A percentile compares a stretch with the other conserved stretches of the same genome.
phyloP scores from a whole-genome alignment of 164 flowering plant genomes.

The Dillenia suffruticosa region DNA sequence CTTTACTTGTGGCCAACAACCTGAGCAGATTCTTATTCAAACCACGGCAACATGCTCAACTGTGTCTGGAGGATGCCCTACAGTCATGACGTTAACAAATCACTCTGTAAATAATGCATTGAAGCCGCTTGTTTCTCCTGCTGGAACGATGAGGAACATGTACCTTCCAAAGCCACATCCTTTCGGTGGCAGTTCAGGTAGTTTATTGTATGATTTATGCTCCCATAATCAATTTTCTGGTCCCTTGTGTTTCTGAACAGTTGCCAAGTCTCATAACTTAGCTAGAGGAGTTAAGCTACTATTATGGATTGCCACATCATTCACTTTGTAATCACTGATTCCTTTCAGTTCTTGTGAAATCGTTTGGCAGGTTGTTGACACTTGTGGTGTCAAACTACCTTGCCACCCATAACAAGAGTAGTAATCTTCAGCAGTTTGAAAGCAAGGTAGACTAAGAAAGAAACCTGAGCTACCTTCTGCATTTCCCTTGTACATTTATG shows the following conservation, averaged over 20 bases:
- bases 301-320: neutral
- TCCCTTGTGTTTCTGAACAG: neutral
- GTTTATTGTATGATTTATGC: conserved; percentile 3
- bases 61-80: conserved; percentile 26
- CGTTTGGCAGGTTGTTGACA: no score
- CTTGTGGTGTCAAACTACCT: no score
- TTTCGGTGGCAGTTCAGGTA: conserved; percentile 56
- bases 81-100: conserved; percentile 26
- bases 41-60: conserved; percentile 34
- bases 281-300: neutral
- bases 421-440: no score
- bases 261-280: neutral
- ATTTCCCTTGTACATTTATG: no score
- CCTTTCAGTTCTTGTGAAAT: no score
- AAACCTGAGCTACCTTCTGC: no score
- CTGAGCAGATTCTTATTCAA: conserved; percentile 35
- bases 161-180: conserved; percentile 42
- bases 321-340: no score
- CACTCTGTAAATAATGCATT: conserved; percentile 22
- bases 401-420: no score
- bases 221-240: neutral
- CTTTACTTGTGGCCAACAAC: conserved; percentile 19
- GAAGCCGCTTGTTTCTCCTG: conserved; percentile 18
- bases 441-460: no score
- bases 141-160: conserved; percentile 32